These are phyloP conservation scores for Persicaria tinctoria DNA, from an alignment of 148 eudicot genomes.

Conservation along the genomic window DNA sequence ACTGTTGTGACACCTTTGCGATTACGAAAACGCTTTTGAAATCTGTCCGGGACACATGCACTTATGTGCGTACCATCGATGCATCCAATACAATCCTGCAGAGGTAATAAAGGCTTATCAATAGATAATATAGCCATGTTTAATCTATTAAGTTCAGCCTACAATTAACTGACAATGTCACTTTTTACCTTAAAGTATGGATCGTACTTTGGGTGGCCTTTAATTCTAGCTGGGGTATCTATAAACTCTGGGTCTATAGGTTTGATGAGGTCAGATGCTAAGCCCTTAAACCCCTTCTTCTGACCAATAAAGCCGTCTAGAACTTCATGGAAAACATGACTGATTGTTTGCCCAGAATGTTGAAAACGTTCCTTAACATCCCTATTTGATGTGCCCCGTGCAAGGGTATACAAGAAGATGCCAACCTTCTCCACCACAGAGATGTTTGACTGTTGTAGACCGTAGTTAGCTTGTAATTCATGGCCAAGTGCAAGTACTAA, in stretches of 20 bases:
- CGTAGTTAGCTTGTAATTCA: neutral
- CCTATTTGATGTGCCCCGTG: neutral
- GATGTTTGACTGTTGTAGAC: neutral
- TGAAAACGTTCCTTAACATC: neutral
- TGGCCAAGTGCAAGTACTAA: neutral
- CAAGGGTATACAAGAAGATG: neutral
- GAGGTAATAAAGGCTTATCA: too few relatives aligned
- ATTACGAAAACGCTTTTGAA: neutral
- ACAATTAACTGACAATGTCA: too few relatives aligned
- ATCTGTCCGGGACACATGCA: neutral
- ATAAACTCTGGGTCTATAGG: neutral
- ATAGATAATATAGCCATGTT: too few relatives aligned
- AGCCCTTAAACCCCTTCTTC: neutral
- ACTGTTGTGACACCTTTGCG: neutral
- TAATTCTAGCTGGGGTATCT: neutral
- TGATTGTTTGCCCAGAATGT: neutral
- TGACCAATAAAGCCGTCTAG: neutral
- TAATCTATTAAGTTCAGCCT: too few relatives aligned
- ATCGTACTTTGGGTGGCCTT: neutral
- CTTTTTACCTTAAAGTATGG: neutral
- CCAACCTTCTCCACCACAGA: neutral
- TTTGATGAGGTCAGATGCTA: neutral
- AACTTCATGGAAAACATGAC: neutral
- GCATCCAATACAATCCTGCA: neutral
- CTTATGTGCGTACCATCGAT: neutral